Percentiles rank a stretch among this genome's conserved stretches.
Evolutionary conservation across 2,329 filamentous ascomycete species (phyloP).

Genomic region (Nannizzia gypsea): DNA sequence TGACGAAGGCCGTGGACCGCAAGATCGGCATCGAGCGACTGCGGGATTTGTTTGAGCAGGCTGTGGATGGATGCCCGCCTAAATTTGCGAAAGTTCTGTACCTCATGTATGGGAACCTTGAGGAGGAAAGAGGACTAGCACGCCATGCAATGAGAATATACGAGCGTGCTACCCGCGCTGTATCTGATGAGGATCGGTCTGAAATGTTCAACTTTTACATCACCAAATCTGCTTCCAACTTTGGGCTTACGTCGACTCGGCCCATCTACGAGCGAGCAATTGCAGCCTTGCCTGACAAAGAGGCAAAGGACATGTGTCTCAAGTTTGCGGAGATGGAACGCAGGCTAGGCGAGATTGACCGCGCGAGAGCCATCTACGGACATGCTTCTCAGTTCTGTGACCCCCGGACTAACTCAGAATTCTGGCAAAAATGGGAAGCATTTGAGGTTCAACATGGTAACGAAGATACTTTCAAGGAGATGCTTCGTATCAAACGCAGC

Average conservation of each 20-base stretch:
- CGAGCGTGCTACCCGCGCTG: conserved; percentile 86
- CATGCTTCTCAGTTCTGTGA: conserved; percentile 97
- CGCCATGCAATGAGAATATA: conserved; percentile 98
- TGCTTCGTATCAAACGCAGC: conserved; percentile 93
- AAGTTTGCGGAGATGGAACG: conserved; percentile 98
- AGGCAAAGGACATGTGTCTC: conserved; percentile 95
- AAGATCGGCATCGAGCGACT: conserved; percentile 91
- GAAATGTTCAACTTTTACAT: conserved; percentile 99
- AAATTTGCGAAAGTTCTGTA: conserved; percentile 95
- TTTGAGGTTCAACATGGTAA: conserved; percentile 98
- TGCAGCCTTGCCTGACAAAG: conserved; percentile 77
- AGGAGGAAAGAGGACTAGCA: conserved; percentile 88
- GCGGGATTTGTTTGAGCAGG: conserved; percentile 92
- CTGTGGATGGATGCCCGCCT: conserved; percentile 83
- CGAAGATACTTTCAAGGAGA: conserved; percentile 98
- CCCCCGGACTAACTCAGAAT: conserved; percentile 73
- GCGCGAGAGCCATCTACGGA: conserved; percentile 87
- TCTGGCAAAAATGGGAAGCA: conserved; percentile 94
- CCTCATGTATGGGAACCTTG: conserved; percentile 94
- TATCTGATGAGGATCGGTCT: conserved; percentile 83
- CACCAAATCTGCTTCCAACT: conserved; percentile 95
- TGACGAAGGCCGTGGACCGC: conserved; percentile 92
- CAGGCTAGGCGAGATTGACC: conserved; percentile 81
- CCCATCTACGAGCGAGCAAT: conserved; percentile 96
- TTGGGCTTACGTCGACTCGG: conserved; percentile 85